phyloP scores from a whole-genome alignment of 768 basidiomycete genomes.

The Lyophyllum decastes region DNA sequence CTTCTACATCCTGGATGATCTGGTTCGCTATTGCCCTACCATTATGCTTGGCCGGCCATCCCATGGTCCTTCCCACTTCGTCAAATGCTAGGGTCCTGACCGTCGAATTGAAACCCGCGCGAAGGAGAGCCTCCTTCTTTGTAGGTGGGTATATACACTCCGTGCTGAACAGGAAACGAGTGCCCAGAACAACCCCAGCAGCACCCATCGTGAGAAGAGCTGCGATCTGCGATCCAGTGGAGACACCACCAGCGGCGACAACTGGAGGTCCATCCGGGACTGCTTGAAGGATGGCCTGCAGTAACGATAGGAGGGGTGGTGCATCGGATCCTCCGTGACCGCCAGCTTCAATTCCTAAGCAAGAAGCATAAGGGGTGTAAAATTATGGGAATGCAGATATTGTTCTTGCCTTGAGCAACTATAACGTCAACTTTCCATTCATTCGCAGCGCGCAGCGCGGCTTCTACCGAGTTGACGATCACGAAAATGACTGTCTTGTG shows the following conservation, averaged over 20 bases:
- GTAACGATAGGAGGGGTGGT: conserved; percentile 50
- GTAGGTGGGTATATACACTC: conserved; percentile 35
- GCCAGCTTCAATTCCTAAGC: conserved; percentile 28
- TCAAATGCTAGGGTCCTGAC: conserved; percentile 46
- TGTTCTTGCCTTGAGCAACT: conserved; percentile 58
- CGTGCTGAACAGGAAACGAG: conserved; percentile 55
- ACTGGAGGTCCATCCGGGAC: conserved; percentile 41
- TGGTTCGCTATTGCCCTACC: conserved; percentile 47
- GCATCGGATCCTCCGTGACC: conserved; percentile 37
- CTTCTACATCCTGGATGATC: conserved; percentile 30
- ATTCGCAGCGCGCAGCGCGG: conserved; percentile 46
- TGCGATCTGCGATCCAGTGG: conserved; percentile 52
- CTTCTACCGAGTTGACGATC: conserved; percentile 48
- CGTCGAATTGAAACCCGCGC: conserved; percentile 32
- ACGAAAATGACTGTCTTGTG: conserved; percentile 54
- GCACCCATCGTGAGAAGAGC: conserved; percentile 54
- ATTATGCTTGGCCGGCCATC: conserved; percentile 44
- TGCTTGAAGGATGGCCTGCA: conserved; percentile 44
- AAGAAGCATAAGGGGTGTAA: background rate
- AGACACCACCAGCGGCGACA: conserved; percentile 65
- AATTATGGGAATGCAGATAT: no score
- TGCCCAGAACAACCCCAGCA: conserved; percentile 55
- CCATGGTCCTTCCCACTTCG: conserved; percentile 35
- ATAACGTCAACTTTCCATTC: conserved; percentile 60
- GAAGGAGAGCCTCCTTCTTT: conserved; percentile 24